These are phyloP conservation scores for Crithidia fasciculata DNA, from an alignment of 208 protist species.

Conservation along the genomic window DNA sequence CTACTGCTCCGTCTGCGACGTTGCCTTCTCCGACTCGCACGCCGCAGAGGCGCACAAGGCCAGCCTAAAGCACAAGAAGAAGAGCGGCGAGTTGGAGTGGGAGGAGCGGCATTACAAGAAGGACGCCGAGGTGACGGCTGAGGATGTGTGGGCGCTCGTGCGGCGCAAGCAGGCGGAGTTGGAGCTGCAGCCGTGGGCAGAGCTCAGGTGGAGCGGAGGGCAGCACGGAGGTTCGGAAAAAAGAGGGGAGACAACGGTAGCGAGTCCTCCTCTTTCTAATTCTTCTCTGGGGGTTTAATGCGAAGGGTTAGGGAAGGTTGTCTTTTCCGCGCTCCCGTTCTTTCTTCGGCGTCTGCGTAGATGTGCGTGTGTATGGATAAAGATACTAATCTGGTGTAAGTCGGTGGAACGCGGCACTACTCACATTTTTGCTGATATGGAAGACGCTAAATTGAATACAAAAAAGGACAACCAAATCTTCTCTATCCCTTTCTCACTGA, in stretches of 20 bases:
- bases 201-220: constrained; percentile 31
- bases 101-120: constrained; percentile 69
- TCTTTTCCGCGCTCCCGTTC: neutral
- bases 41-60: constrained; percentile 63
- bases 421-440: too few relatives aligned
- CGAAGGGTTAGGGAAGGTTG: too few relatives aligned
- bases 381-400: too few relatives aligned
- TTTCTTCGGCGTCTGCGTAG: neutral
- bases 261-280: too few relatives aligned
- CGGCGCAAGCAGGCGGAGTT: constrained; percentile 63
- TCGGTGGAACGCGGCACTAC: too few relatives aligned
- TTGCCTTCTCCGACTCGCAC: constrained; percentile 66
- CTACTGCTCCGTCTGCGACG: constrained; percentile 72
- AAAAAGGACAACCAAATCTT: too few relatives aligned
- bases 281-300: too few relatives aligned
- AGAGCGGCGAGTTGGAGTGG: constrained; percentile 64
- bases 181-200: constrained; percentile 50
- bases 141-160: constrained; percentile 78
- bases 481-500: too few relatives aligned
- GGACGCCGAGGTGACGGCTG: constrained; percentile 65
- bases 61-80: constrained; percentile 71
- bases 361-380: too few relatives aligned
- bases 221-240: too few relatives aligned
- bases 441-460: too few relatives aligned
- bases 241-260: too few relatives aligned